phyloP scores from a whole-genome alignment of 116 monocot species.

The Cymodocea nodosa region DNA sequence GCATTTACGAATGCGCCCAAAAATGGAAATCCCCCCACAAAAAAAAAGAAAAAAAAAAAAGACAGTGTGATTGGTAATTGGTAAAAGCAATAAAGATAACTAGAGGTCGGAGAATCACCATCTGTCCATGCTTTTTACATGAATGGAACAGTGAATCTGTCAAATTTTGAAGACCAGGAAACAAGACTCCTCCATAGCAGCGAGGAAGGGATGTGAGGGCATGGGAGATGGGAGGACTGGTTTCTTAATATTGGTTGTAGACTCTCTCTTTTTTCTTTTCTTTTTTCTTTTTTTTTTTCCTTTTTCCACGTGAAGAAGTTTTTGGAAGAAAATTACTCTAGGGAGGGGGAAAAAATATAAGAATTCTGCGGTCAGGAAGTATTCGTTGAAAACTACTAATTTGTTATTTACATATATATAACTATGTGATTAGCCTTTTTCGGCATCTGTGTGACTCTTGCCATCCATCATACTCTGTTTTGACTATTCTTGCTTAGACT shows the following conservation, averaged over 20 bases:
- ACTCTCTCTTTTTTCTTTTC: neutral
- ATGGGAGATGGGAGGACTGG: neutral
- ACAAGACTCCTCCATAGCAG: neutral
- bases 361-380: neutral
- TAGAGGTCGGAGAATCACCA: neutral
- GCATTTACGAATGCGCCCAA: neutral
- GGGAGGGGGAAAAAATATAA: neutral
- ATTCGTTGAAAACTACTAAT: neutral
- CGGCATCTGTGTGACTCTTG: neutral
- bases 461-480: neutral
- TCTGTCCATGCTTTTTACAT: constrained; percentile 11
- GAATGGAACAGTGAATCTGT: constrained; percentile 8
- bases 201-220: neutral
- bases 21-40: neutral
- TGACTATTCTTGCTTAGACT: neutral
- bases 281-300: neutral
- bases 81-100: constrained; percentile 3
- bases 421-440: neutral
- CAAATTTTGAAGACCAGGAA: constrained; percentile 5
- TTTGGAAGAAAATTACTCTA: neutral
- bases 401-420: constrained; percentile 1
- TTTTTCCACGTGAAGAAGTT: neutral
- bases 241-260: too few species aligned
- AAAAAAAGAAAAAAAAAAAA: too few species aligned
- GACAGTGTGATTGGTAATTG: constrained; percentile 1